These are phyloP conservation scores for Blastomyces silverae DNA, from an alignment of 2,329 filamentous ascomycete species.

Conservation along the genomic window DNA sequence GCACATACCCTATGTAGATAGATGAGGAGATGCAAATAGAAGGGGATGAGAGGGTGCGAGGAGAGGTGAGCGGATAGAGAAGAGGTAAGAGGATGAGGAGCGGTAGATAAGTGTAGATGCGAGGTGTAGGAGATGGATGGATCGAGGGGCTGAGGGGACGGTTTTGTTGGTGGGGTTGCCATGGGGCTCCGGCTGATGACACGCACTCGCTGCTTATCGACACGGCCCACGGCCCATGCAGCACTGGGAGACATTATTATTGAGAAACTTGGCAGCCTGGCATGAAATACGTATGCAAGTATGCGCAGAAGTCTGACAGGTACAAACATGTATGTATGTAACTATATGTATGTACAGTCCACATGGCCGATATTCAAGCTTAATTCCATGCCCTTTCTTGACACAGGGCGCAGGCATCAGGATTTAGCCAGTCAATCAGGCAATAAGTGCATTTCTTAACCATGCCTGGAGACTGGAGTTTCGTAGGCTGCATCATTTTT, in stretches of 20 bases:
- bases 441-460: neutral
- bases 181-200: neutral
- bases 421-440: neutral
- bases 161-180: neutral
- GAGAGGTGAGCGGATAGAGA: neutral
- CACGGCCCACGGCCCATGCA: neutral
- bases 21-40: neutral
- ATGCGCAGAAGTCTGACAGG: neutral
- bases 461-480: too few species aligned
- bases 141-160: neutral
- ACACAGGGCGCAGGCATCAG: neutral
- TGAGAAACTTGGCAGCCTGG: constrained; percentile 2
- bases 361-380: too few species aligned
- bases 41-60: too few species aligned
- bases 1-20: neutral
- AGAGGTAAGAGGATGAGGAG: neutral
- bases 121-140: neutral
- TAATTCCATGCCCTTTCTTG: too few species aligned
- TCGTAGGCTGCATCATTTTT: too few species aligned
- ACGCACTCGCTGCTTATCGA: neutral
- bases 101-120: neutral
- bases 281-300: too few species aligned
- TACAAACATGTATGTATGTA: too few species aligned
- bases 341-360: too few species aligned
- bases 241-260: neutral